A percentile compares a stretch with the other conserved stretches of the same genome.
phyloP scores from a whole-genome alignment of 495 filamentous ascomycete species.

The Glutinoglossum americanum region DNA sequence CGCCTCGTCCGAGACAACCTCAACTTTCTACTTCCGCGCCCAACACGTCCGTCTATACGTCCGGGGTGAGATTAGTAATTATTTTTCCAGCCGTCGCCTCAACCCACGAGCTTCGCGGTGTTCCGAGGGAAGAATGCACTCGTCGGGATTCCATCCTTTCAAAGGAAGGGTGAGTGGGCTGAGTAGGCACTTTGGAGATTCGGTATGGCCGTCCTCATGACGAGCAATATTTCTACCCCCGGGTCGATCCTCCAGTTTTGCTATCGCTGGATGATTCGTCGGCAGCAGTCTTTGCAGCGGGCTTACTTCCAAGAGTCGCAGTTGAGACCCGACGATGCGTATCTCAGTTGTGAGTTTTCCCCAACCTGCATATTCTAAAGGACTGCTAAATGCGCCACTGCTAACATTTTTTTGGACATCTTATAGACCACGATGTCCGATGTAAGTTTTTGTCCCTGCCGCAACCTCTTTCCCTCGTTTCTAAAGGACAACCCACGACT shows the following conservation, averaged over 20 bases:
- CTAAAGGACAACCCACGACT: slow-evolving; percentile 15
- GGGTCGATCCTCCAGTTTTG: neutral
- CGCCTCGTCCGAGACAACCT: neutral
- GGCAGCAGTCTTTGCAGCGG: slow-evolving; percentile 1
- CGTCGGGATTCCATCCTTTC: slow-evolving; percentile 7
- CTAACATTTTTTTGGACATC: neutral
- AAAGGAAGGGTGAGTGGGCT: slow-evolving; percentile 1
- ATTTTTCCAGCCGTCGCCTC: neutral
- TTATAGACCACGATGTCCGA: slow-evolving; percentile 44
- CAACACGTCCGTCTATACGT: no score
- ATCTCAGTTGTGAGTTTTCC: slow-evolving; percentile 40
- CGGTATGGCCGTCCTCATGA: slow-evolving; percentile 1
- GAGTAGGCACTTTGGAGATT: slow-evolving; percentile 5
- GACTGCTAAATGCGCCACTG: neutral
- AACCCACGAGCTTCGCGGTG: neutral
- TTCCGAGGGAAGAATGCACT: neutral
- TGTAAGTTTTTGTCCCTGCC: slow-evolving; percentile 26
- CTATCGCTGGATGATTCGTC: neutral
- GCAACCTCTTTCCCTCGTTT: neutral
- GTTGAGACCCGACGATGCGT: slow-evolving; percentile 49
- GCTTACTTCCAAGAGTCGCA: slow-evolving; percentile 15
- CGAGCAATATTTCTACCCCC: neutral
- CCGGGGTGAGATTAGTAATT: no score
- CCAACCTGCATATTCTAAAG: neutral
- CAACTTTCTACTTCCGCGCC: neutral